A percentile compares a stretch with the other conserved stretches of the same genome.
Conservation (phyloP, 140 eudicot species). For the Senecio squalidus region DNA sequence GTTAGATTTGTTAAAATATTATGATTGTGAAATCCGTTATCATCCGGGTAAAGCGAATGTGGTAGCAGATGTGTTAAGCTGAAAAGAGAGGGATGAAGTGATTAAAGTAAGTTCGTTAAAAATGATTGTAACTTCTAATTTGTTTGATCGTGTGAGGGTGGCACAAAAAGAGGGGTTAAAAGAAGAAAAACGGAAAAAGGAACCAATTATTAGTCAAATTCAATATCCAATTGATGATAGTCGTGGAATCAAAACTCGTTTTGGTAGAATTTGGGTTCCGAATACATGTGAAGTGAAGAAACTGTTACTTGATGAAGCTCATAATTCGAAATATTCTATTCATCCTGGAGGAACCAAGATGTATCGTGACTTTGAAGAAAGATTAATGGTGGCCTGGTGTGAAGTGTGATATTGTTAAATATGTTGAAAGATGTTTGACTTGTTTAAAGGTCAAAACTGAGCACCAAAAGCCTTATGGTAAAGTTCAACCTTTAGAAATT, state of each 20-base stretch:
- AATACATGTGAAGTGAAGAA: background rate
- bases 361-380: background rate
- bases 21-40: too few species aligned
- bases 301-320: background rate
- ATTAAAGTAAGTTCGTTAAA: too few species aligned
- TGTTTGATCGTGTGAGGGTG: background rate
- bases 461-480: background rate
- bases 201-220: background rate
- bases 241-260: background rate
- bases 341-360: too few species aligned
- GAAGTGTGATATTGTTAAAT: background rate
- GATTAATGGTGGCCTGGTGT: background rate
- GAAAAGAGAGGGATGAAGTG: too few species aligned
- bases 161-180: background rate
- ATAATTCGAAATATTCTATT: too few species aligned
- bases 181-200: background rate
- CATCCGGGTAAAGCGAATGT: too few species aligned
- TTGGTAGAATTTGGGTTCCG: background rate
- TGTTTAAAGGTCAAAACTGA: too few species aligned
- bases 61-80: background rate
- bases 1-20: too few species aligned
- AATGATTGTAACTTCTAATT: background rate
- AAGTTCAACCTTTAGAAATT: background rate
- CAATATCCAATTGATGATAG: background rate
- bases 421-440: background rate